Evolutionary conservation across 345 rosid species (phyloP).

Genomic region (Rubroshorea leprosula): DNA sequence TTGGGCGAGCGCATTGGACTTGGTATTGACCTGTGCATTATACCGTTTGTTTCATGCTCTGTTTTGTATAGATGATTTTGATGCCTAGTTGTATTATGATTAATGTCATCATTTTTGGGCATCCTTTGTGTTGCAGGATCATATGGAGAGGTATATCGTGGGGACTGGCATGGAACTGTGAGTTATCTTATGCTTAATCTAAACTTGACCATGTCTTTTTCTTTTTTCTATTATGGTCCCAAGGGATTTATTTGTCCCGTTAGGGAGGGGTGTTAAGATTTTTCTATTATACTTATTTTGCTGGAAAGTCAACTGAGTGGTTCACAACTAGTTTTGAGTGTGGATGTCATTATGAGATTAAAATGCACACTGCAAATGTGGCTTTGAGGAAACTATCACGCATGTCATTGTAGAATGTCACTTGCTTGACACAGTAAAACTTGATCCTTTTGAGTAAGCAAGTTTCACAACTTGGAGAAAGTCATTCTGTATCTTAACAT

Average conservation of each 20-base stretch:
- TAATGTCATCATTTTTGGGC: conserved; percentile 5
- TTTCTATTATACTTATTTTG: too few species aligned
- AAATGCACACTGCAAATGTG: too few species aligned
- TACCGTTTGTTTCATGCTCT: background rate
- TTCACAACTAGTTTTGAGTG: too few species aligned
- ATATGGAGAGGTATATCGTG: conserved; percentile 92
- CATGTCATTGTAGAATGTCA: too few species aligned
- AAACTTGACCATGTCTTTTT: conserved; percentile 9
- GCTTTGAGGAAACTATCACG: too few species aligned
- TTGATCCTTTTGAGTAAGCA: too few species aligned
- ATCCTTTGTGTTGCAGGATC: conserved; percentile 61
- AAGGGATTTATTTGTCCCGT: background rate
- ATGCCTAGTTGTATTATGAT: background rate
- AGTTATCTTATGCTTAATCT: conserved; percentile 27
- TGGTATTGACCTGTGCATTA: conserved; percentile 43
- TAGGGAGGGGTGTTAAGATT: background rate
- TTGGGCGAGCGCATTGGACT: conserved; percentile 95
- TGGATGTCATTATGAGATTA: too few species aligned
- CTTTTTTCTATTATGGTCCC: too few species aligned
- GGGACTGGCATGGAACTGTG: conserved; percentile 98
- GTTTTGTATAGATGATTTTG: conserved; percentile 16
- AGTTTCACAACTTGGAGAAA: too few species aligned
- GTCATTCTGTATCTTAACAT: too few species aligned
- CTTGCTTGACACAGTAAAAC: too few species aligned
- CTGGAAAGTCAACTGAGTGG: too few species aligned